These are phyloP conservation scores for Lachancea meyersii DNA, from an alignment of 805 yeast genomes.

Conservation along the genomic window DNA sequence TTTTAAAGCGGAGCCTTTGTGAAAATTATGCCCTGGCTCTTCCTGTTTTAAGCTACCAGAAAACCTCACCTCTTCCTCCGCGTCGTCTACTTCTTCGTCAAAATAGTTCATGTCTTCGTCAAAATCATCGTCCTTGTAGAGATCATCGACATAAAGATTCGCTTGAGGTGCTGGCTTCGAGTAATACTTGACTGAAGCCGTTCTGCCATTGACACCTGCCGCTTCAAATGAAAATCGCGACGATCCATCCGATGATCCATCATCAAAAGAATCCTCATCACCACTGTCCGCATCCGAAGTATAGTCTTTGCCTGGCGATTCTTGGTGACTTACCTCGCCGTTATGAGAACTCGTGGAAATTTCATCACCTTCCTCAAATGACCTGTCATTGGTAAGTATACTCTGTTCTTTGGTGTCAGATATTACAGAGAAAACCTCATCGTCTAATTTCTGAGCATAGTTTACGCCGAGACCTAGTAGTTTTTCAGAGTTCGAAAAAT, in stretches of 20 bases:
- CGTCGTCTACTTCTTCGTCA: slow-evolving; percentile 31
- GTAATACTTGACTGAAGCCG: slow-evolving; percentile 49
- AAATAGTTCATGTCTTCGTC: slow-evolving; percentile 38
- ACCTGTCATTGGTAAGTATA: slow-evolving; percentile 4
- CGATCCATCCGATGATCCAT: slow-evolving; percentile 21
- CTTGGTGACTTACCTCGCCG: background rate
- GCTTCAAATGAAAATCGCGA: slow-evolving; percentile 46
- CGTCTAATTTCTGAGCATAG: background rate
- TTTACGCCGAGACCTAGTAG: slow-evolving; percentile 2
- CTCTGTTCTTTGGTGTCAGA: background rate
- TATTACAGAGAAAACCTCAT: background rate
- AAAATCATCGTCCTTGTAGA: slow-evolving; percentile 37
- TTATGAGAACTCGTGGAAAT: background rate
- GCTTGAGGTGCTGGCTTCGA: slow-evolving; percentile 28
- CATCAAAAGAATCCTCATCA: slow-evolving; percentile 15
- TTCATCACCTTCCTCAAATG: slow-evolving; percentile 10
- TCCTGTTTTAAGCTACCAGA: background rate
- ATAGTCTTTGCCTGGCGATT: background rate
- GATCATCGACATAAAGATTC: slow-evolving; percentile 36
- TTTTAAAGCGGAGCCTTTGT: background rate
- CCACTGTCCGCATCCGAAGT: background rate
- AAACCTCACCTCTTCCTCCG: slow-evolving; percentile 25
- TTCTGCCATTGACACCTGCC: slow-evolving; percentile 43
- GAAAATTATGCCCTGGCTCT: background rate
- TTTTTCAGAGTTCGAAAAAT: background rate